These are phyloP conservation scores for Sorghum bicolor DNA, from an alignment of 176 grass and related monocot genomes.

Conservation along the genomic window DNA sequence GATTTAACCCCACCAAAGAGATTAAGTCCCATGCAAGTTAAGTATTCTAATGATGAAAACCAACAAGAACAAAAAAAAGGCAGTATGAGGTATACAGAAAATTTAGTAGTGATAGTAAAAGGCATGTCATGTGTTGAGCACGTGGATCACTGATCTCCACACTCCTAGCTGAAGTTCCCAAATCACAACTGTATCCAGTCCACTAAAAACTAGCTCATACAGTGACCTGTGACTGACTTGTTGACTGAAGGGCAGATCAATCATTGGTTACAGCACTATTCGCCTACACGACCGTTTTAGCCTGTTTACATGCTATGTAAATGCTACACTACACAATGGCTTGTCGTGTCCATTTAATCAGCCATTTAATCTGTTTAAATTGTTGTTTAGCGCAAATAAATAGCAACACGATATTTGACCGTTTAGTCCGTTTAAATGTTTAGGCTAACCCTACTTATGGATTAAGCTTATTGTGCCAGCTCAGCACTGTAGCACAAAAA, in stretches of 20 bases:
- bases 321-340: no score
- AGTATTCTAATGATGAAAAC: not conserved
- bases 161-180: not conserved
- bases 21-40: not conserved
- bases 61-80: not conserved
- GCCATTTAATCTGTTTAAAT: no score
- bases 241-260: not conserved
- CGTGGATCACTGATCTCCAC: not conserved
- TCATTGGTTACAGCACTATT: not conserved
- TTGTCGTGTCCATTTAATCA: no score
- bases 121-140: not conserved
- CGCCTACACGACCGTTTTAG: no score
- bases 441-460: not conserved
- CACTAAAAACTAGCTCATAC: not conserved
- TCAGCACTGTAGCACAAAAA: not conserved
- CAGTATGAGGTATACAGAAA: not conserved
- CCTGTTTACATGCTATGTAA: no score
- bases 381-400: no score
- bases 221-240: not conserved
- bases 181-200: not conserved
- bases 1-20: not conserved
- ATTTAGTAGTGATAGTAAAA: not conserved
- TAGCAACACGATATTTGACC: no score
- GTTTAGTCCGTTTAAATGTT: no score
- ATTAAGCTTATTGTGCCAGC: not conserved